These are phyloP conservation scores for Anethum foeniculum DNA, from an alignment of 140 eudicot genomes.

Conservation along the genomic window DNA sequence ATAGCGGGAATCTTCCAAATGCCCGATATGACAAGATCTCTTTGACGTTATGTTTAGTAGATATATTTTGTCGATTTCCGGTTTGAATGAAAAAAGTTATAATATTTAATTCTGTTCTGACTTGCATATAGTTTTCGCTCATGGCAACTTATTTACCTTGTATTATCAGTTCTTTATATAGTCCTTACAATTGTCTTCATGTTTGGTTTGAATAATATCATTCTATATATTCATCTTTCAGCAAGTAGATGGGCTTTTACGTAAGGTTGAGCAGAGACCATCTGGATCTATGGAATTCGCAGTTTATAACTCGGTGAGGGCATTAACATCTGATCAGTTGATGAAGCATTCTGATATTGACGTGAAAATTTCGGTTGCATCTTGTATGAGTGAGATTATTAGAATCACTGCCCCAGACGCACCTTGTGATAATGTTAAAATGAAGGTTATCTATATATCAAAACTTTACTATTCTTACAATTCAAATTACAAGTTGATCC, in stretches of 20 bases:
- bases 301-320: conserved; percentile 52
- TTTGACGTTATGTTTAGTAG: background rate
- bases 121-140: background rate
- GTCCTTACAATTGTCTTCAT: background rate
- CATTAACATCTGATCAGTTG: conserved; percentile 40
- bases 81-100: background rate
- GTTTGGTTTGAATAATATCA: background rate
- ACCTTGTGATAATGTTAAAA: conserved; percentile 50
- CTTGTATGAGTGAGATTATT: conserved; percentile 63
- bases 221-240: conserved; percentile 16
- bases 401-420: conserved; percentile 67
- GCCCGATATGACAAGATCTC: background rate
- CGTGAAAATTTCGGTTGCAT: conserved; percentile 59
- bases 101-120: background rate
- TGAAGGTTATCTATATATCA: conserved; percentile 44
- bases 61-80: background rate
- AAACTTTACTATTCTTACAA: background rate
- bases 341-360: conserved; percentile 40
- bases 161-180: background rate
- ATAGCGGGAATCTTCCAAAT: background rate
- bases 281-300: conserved; percentile 32
- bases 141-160: background rate
- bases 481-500: background rate
- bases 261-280: conserved; percentile 58
- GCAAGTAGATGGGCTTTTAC: conserved; percentile 46